These are phyloP conservation scores for Colletotrichum sp. DNA, from an alignment of 2,329 filamentous ascomycete genomes.

Conservation along the genomic window DNA sequence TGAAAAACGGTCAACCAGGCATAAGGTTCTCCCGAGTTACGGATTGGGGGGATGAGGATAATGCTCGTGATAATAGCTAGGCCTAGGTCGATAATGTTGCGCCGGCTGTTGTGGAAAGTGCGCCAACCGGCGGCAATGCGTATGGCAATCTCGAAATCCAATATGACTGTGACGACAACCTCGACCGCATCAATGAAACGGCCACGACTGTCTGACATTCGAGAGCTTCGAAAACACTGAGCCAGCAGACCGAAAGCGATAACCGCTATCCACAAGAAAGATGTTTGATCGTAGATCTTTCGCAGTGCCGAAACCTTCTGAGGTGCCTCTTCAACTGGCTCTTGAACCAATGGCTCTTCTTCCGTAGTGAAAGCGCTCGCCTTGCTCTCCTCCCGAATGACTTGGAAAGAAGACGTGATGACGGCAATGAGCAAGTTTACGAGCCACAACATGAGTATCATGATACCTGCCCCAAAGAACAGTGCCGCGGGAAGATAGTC, in stretches of 20 bases:
- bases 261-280: constrained; percentile 77
- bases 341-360: constrained; percentile 49
- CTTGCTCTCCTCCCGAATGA: constrained; percentile 95
- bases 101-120: constrained; percentile 73
- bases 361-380: constrained; percentile 89
- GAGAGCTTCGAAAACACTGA: constrained; percentile 77
- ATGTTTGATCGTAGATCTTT: constrained; percentile 73
- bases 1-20: constrained; percentile 93
- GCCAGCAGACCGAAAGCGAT: constrained; percentile 82
- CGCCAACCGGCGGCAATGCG: constrained; percentile 82
- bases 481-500: constrained; percentile 88
- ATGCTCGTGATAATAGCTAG: constrained; percentile 82
- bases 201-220: constrained; percentile 67
- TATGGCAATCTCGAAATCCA: constrained; percentile 82
- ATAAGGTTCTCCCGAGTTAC: constrained; percentile 72
- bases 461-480: constrained; percentile 75
- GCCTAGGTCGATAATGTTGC: constrained; percentile 80
- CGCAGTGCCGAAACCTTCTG: constrained; percentile 59
- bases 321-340: constrained; percentile 24
- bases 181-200: constrained; percentile 75
- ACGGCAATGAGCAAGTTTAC: constrained; percentile 94
- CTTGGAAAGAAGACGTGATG: constrained; percentile 97
- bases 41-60: constrained; percentile 85
- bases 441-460: constrained; percentile 95
- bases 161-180: constrained; percentile 74